Conservation (phyloP, 2,329 filamentous ascomycete species). For the Hypomyces perniciosus region DNA sequence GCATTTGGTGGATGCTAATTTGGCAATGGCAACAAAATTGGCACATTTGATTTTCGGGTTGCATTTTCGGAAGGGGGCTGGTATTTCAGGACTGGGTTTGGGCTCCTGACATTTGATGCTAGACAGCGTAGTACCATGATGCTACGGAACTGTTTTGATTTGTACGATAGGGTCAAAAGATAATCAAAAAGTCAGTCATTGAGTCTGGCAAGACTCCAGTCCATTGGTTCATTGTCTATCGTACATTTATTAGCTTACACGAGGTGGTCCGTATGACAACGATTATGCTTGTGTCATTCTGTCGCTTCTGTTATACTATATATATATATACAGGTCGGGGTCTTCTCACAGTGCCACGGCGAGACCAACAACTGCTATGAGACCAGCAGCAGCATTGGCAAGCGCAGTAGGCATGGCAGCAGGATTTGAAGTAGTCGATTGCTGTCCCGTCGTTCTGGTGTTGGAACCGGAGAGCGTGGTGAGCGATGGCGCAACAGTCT, state of each 20-base stretch:
- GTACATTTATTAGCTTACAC: neutral
- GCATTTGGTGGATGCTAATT: conserved; percentile 13
- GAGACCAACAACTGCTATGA: conserved; percentile 19
- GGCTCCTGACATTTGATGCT: conserved; percentile 13
- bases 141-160: conserved; percentile 14
- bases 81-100: conserved; percentile 8
- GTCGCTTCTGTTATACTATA: neutral
- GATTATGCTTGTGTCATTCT: neutral
- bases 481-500: neutral
- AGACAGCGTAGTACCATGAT: conserved; percentile 15
- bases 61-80: conserved; percentile 1
- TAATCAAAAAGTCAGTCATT: conserved; percentile 11
- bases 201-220: neutral
- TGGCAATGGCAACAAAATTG: conserved; percentile 10
- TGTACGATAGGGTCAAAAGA: conserved; percentile 13
- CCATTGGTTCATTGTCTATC: neutral
- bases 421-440: conserved; percentile 16
- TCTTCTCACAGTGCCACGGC: conserved; percentile 14
- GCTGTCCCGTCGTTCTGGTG: neutral
- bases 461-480: conserved; percentile 3
- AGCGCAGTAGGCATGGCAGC: conserved; percentile 19
- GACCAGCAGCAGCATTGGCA: conserved; percentile 15
- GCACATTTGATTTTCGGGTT: conserved; percentile 10
- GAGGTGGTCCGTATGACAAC: neutral
- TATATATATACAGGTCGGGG: neutral